Evolutionary conservation across 345 rosid genomes (phyloP), one percentile per base, ranked within the genome.

Genomic region (Adansonia digitata): DNA sequence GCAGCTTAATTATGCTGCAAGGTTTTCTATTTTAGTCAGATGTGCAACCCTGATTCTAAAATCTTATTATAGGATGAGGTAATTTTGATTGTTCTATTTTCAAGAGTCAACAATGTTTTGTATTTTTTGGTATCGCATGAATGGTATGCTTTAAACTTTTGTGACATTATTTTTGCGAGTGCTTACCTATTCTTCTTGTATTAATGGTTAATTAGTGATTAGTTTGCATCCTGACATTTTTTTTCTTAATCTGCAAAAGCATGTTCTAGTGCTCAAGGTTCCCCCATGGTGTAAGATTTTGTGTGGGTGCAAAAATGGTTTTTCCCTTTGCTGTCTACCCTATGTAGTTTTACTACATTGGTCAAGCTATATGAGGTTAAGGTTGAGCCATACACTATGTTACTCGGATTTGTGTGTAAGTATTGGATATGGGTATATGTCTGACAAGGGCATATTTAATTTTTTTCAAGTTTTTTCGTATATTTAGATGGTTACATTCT

Each of bases 1-100:
- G 83, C 83, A 9, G 90, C 92, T 7, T 93, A 89, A 83, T 75
- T 29, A 14, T 39, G 71, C 40, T 72, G 20, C 11, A 14, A 18
- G 24, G 3, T 45, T 53, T 61, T 29, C 35, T 66, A 22, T 45
- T 48, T 51, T 67, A 77, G 53, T 49, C 20, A 5, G 31, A 48
- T 13, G 31, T 3, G 34, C 17, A n/a, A 35, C 46, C 65, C 53
- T 64, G 15, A 13, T 13, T 45, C 24, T 35, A 45, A 57, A 67
- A 15, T 39, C 53, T 17, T 43, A 31, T 22, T 7, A 5, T 74
- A 77, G 78, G 40, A 26, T 20, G 60, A 62, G 75, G 11, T 71
- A 63, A 39, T 74, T 77, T 77, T 57, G 51, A 26, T 67, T 18
- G 62, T 57, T 57, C 35, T 5, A 26, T 26, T 51, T 66, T 48